phyloP scores from a whole-genome alignment of 2,329 filamentous ascomycete species.

The Aspergillus sp. region DNA sequence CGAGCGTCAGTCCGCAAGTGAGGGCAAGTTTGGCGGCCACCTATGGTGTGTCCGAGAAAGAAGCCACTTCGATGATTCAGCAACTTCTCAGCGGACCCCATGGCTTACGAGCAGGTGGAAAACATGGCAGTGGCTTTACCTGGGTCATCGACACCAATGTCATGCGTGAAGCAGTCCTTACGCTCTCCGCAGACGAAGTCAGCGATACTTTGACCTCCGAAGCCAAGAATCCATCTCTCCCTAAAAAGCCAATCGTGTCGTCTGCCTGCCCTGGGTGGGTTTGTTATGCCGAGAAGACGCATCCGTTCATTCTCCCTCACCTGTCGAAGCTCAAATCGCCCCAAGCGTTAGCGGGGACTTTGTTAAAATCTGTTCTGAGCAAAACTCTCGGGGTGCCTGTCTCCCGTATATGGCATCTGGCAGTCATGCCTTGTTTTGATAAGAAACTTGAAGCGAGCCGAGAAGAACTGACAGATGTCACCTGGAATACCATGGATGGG shows the following conservation, averaged over 20 bases:
- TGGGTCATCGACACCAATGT: conserved; percentile 91
- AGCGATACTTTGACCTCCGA: conserved; percentile 37
- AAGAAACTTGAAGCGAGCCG: conserved; percentile 97
- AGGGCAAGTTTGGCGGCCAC: conserved; percentile 85
- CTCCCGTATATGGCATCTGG: conserved; percentile 86
- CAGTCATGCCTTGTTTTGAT: conserved; percentile 98
- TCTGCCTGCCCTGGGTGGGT: conserved; percentile 97
- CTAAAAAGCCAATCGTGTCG: conserved; percentile 59
- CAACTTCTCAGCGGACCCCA: conserved; percentile 70
- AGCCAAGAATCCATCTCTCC: conserved; percentile 13
- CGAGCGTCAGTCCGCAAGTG: conserved; percentile 88
- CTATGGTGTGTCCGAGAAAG: conserved; percentile 68
- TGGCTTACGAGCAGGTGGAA: conserved; percentile 69
- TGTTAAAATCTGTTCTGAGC: conserved; percentile 83
- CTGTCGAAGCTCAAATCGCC: conserved; percentile 90
- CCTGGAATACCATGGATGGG: conserved; percentile 56
- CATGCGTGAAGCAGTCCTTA: conserved; percentile 78
- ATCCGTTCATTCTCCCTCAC: conserved; percentile 88
- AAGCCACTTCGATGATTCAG: conserved; percentile 79
- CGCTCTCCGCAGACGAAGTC: conserved; percentile 73
- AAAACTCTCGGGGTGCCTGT: conserved; percentile 69
- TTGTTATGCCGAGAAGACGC: conserved; percentile 97
- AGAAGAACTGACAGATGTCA: conserved; percentile 80
- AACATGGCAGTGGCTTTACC: conserved; percentile 72
- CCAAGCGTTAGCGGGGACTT: conserved; percentile 84